phyloP scores from a whole-genome alignment of 805 yeast species.

The Cyberlindnera mississippiensis region DNA sequence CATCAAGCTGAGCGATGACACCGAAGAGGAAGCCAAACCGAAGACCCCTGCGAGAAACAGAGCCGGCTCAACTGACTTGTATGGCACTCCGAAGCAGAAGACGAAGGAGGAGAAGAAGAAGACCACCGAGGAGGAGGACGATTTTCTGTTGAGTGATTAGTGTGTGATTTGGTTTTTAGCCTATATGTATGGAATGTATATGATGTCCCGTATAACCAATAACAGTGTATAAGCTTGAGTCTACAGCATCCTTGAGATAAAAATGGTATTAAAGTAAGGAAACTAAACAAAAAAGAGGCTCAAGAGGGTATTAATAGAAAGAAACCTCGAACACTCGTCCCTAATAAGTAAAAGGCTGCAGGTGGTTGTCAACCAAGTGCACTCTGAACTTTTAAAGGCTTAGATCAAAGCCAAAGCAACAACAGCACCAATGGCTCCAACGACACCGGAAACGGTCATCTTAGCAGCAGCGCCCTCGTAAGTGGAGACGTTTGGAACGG shows the following conservation, averaged over 20 bases:
- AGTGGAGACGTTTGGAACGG: conserved; percentile 6
- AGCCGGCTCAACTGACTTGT: conserved; percentile 26
- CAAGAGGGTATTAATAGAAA: too few relatives aligned
- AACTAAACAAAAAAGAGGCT: too few relatives aligned
- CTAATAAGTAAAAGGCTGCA: too few relatives aligned
- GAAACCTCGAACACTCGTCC: too few relatives aligned
- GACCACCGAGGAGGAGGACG: conserved; percentile 36
- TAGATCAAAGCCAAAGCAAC: conserved; percentile 13
- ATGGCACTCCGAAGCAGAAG: conserved; percentile 29
- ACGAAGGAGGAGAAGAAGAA: conserved; percentile 34
- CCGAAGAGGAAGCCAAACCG: conserved; percentile 11
- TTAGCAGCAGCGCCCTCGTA: conserved; percentile 11
- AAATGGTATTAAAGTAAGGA: too few relatives aligned
- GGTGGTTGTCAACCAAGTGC: too few relatives aligned
- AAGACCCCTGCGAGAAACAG: conserved; percentile 32
- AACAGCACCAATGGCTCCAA: conserved; percentile 10
- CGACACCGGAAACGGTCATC: conserved; percentile 4
- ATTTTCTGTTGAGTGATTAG: conserved; percentile 37
- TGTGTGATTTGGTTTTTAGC: background rate
- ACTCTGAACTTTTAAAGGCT: too few relatives aligned
- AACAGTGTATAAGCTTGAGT: too few relatives aligned
- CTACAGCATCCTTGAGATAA: too few relatives aligned
- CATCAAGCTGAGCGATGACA: conserved; percentile 38
- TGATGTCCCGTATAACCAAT: too few relatives aligned
- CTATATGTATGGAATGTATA: background rate